A percentile compares a stretch with the other conserved stretches of the same genome.
These are phyloP conservation scores for Acanthamoeba divionensis DNA, from an alignment of 208 protist genomes.

Conservation along the genomic window DNA sequence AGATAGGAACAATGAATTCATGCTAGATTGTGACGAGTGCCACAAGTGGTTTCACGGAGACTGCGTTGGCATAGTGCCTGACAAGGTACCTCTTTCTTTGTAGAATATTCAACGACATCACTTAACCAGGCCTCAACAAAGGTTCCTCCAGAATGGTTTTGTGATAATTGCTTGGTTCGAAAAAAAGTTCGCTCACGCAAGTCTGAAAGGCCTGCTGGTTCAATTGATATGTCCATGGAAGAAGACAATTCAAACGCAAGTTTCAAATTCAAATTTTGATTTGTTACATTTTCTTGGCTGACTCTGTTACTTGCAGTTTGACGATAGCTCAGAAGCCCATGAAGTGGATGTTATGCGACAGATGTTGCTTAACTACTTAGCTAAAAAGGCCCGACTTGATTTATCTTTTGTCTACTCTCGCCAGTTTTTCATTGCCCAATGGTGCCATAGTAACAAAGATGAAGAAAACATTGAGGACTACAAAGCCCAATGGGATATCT, in stretches of 20 bases:
- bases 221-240: constrained; percentile 27
- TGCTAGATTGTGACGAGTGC: constrained; percentile 47
- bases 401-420: constrained; percentile 6
- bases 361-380: constrained; percentile 27
- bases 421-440: constrained; percentile 51
- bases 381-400: background rate
- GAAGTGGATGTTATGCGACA: constrained; percentile 32
- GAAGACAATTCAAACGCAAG: no score
- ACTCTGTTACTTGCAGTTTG: no score
- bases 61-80: constrained; percentile 15
- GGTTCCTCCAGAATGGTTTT: constrained; percentile 8
- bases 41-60: constrained; percentile 55
- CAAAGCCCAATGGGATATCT: constrained; percentile 35
- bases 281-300: no score
- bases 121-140: background rate
- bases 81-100: background rate
- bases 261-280: no score
- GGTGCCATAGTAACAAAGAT: background rate
- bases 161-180: constrained; percentile 33
- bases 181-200: constrained; percentile 16
- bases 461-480: constrained; percentile 40
- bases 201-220: background rate
- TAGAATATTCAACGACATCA: background rate
- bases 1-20: background rate
- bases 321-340: no score